A percentile compares a stretch with the other conserved stretches of the same genome.
Conservation (phyloP, 768 basidiomycete species). For the Lactarius sp. region DNA sequence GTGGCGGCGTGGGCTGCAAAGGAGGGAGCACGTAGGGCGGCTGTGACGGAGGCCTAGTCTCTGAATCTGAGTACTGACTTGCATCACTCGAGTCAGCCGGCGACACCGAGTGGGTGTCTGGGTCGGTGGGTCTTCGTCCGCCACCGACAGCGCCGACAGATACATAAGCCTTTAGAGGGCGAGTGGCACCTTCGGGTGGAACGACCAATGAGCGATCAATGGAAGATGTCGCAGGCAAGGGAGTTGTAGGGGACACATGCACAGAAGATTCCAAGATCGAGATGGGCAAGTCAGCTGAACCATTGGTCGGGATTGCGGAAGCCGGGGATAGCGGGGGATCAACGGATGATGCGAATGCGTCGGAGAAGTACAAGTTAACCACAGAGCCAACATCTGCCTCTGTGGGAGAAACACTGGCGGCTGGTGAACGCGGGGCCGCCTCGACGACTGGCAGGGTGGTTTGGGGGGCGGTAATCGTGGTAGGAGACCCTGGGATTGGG, state of each 20-base stretch:
- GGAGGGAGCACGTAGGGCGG: background rate
- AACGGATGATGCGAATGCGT: conserved; percentile 12
- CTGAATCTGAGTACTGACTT: conserved; percentile 16
- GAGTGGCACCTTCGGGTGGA: background rate
- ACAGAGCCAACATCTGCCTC: conserved; percentile 27
- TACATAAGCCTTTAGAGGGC: background rate
- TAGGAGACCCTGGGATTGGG: conserved; percentile 2
- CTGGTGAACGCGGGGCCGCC: conserved; percentile 3
- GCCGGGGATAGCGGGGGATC: conserved; percentile 24
- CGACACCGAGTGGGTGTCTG: background rate
- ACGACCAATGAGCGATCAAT: background rate
- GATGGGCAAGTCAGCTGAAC: background rate
- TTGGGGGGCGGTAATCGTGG: background rate
- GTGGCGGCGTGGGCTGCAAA: background rate
- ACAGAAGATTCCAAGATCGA: background rate
- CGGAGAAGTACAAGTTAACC: conserved; percentile 31
- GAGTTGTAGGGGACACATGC: background rate
- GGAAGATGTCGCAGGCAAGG: background rate
- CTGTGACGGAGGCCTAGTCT: background rate
- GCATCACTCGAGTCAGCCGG: conserved; percentile 7
- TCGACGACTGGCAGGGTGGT: conserved; percentile 1
- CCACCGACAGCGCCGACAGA: conserved; percentile 18
- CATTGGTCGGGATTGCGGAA: conserved; percentile 8
- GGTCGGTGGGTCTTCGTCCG: background rate
- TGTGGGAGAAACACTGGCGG: background rate